Percentiles rank a stretch among this genome's conserved stretches.
These are phyloP conservation scores for Paecilomyces variotii DNA, from an alignment of 2,329 filamentous ascomycete species.

Conservation along the genomic window DNA sequence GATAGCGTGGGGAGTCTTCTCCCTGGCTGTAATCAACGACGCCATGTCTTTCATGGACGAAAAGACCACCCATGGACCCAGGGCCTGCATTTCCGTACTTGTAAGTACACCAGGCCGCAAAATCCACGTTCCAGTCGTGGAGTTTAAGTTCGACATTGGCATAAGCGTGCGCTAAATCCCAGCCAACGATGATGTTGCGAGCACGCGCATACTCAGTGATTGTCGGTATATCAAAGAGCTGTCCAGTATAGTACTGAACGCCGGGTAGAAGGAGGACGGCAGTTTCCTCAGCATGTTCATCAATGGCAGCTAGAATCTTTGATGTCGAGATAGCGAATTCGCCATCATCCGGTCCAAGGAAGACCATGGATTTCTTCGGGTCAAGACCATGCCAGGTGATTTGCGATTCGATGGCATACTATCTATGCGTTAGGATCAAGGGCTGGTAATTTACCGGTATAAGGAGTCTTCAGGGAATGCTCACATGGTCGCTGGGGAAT, in stretches of 20 bases:
- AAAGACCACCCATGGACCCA: conserved; percentile 68
- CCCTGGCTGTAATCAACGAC: conserved; percentile 31
- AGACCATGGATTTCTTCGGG: conserved; percentile 60
- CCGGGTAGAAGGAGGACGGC: conserved; percentile 74
- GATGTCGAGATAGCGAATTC: conserved; percentile 58
- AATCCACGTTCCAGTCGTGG: conserved; percentile 84
- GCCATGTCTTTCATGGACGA: conserved; percentile 68
- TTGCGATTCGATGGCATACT: conserved; percentile 79
- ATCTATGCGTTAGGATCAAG: conserved; percentile 9
- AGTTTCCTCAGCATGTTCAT: conserved; percentile 61
- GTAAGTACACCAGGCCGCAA: conserved; percentile 87
- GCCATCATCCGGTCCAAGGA: conserved; percentile 56
- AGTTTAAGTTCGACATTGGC: conserved; percentile 71
- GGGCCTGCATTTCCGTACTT: conserved; percentile 86
- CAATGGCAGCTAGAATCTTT: conserved; percentile 63
- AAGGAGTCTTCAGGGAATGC: conserved; percentile 12
- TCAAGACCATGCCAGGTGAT: conserved; percentile 62
- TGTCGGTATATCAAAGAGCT: conserved; percentile 68
- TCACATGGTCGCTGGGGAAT: conserved; percentile 74
- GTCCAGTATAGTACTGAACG: conserved; percentile 86
- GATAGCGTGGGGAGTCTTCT: conserved; percentile 44
- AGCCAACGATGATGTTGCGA: conserved; percentile 64
- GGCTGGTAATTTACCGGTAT: neutral
- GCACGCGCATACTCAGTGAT: conserved; percentile 70
- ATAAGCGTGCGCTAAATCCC: conserved; percentile 78